These are phyloP conservation scores for Harringtonia lauricola DNA, from an alignment of 2,329 filamentous ascomycete genomes.

Conservation along the genomic window DNA sequence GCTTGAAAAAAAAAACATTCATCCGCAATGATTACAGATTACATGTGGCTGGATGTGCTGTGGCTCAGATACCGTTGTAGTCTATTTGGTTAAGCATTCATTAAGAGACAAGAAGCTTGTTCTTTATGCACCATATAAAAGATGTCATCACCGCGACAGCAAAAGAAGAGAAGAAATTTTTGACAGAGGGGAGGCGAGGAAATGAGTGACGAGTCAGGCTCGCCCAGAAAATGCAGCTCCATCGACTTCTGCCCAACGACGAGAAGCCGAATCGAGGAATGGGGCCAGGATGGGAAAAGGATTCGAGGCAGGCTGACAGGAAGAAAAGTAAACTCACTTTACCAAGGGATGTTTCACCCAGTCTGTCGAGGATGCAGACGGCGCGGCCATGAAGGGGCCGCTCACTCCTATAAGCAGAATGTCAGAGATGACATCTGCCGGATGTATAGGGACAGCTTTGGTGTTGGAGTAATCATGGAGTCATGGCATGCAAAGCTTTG, in stretches of 20 bases:
- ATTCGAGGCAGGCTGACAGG: neutral
- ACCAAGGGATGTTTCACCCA: conserved; percentile 16
- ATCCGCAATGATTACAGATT: no score
- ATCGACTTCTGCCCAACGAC: no score
- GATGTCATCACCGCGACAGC: conserved; percentile 56
- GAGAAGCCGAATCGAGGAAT: no score
- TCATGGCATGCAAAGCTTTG: neutral
- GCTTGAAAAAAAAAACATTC: no score
- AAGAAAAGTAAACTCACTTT: conserved; percentile 13
- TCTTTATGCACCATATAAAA: conserved; percentile 44
- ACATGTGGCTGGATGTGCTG: no score
- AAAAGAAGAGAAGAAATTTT: no score
- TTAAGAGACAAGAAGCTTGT: conserved; percentile 45
- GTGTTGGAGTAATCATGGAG: neutral
- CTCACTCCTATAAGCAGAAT: neutral
- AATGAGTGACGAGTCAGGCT: neutral
- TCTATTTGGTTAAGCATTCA: conserved; percentile 62
- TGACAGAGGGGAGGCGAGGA: neutral
- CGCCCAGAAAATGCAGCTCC: no score
- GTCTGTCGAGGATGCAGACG: conserved; percentile 1
- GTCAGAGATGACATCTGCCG: conserved; percentile 1
- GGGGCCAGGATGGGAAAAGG: neutral
- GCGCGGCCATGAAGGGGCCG: conserved; percentile 7
- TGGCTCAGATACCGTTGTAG: conserved; percentile 97
- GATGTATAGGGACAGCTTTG: neutral